These are phyloP conservation scores for Xylaria castorea DNA, from an alignment of 495 filamentous ascomycete species.

Conservation along the genomic window DNA sequence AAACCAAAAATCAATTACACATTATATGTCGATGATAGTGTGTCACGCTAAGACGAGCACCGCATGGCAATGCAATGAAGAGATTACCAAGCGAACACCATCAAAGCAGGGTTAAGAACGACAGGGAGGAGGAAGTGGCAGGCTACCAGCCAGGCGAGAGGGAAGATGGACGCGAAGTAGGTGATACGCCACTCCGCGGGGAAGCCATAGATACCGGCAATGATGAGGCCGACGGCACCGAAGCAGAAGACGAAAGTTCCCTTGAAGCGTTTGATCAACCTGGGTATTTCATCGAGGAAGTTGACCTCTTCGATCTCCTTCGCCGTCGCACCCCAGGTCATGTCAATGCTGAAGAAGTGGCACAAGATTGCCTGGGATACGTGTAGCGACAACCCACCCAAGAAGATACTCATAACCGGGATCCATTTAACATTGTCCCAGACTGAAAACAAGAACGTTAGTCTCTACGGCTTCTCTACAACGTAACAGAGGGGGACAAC, in stretches of 20 bases:
- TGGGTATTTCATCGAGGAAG: constrained; percentile 66
- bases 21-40: neutral
- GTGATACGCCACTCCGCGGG: constrained; percentile 64
- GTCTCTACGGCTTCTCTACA: constrained; percentile 27
- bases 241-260: constrained; percentile 64
- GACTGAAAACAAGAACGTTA: constrained; percentile 43
- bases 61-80: neutral
- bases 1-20: constrained; percentile 18
- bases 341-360: constrained; percentile 68
- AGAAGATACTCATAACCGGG: constrained; percentile 65
- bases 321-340: constrained; percentile 68
- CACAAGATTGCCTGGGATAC: constrained; percentile 64
- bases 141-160: constrained; percentile 58
- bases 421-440: constrained; percentile 70
- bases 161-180: constrained; percentile 64
- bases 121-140: constrained; percentile 67
- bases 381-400: constrained; percentile 71
- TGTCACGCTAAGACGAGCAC: neutral
- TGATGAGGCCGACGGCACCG: constrained; percentile 52
- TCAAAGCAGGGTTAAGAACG: constrained; percentile 67
- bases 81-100: constrained; percentile 68
- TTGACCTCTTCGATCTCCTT: constrained; percentile 67
- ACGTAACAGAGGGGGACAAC: constrained; percentile 23
- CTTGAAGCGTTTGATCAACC: constrained; percentile 64
- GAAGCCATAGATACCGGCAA: constrained; percentile 51